Evolutionary conservation across 768 basidiomycete species (phyloP).

Genomic region (Daedalea quercina): DNA sequence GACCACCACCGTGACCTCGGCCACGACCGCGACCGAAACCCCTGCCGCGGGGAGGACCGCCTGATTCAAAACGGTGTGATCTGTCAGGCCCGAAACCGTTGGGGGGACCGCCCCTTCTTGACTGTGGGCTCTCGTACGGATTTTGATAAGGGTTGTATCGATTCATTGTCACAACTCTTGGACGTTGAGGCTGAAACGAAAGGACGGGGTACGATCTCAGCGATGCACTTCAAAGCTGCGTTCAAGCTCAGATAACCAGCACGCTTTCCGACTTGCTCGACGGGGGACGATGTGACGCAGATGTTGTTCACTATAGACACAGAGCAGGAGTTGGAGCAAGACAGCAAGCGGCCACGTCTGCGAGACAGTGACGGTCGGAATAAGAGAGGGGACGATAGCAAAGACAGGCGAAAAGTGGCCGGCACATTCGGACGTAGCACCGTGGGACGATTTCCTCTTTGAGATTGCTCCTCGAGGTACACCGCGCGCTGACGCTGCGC

Average conservation of each 20-base stretch:
- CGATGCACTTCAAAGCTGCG: slow-evolving; percentile 6
- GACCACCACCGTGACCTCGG: slow-evolving; percentile 19
- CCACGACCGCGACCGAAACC: slow-evolving; percentile 36
- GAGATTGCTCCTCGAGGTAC: background rate
- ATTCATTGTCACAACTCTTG: slow-evolving; percentile 46
- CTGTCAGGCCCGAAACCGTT: slow-evolving; percentile 69
- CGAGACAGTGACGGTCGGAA: slow-evolving; percentile 10
- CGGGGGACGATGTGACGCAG: background rate
- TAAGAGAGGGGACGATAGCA: slow-evolving; percentile 6
- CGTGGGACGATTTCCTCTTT: background rate
- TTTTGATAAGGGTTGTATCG: slow-evolving; percentile 85
- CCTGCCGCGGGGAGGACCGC: slow-evolving; percentile 43
- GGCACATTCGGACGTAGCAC: background rate
- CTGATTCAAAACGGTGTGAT: slow-evolving; percentile 56
- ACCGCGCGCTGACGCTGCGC: slow-evolving; percentile 11
- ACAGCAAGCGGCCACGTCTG: background rate
- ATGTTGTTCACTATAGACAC: background rate
- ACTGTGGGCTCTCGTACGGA: slow-evolving; percentile 51
- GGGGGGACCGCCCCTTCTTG: slow-evolving; percentile 59
- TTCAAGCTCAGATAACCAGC: background rate
- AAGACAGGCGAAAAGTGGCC: background rate
- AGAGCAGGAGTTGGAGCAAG: background rate
- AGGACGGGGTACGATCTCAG: slow-evolving; percentile 6
- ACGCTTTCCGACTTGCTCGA: background rate
- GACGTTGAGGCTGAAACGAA: background rate